Percentiles rank a stretch among this genome's conserved stretches.
Conservation (phyloP, 164 flowering plant genomes). For the Macadamia integrifolia region DNA sequence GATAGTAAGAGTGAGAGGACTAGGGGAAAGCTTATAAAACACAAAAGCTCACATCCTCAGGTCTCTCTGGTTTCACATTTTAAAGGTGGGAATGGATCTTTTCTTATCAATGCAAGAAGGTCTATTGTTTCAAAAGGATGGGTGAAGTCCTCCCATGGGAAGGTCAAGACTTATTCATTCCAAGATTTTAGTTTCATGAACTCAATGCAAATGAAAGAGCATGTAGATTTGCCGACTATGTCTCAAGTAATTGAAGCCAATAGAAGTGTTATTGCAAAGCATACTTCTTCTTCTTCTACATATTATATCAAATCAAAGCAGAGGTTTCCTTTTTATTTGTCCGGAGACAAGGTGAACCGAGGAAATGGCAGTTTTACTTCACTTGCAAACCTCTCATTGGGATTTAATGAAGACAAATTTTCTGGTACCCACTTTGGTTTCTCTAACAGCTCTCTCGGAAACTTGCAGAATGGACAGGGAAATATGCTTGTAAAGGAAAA, state of each 20-base stretch:
- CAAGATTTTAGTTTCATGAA: slow-evolving; percentile 51
- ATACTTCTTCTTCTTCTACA: slow-evolving; percentile 15
- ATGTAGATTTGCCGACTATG: slow-evolving; percentile 57
- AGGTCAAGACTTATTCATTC: slow-evolving; percentile 31
- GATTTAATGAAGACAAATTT: slow-evolving; percentile 34
- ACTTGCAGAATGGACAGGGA: slow-evolving; percentile 40
- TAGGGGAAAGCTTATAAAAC: slow-evolving; percentile 35
- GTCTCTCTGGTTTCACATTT: slow-evolving; percentile 32
- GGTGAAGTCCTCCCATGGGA: slow-evolving; percentile 43
- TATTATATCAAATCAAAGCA: slow-evolving; percentile 21
- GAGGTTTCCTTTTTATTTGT: slow-evolving; percentile 35
- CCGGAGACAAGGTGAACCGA: slow-evolving; percentile 29
- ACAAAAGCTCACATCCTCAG: slow-evolving; percentile 19
- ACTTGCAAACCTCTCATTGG: slow-evolving; percentile 46
- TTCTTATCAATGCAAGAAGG: slow-evolving; percentile 6
- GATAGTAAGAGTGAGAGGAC: too few species aligned
- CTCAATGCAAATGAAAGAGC: slow-evolving; percentile 44
- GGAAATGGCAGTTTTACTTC: slow-evolving; percentile 30
- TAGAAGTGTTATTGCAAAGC: slow-evolving; percentile 24
- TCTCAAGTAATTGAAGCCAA: slow-evolving; percentile 24
- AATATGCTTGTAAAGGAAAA: too few species aligned
- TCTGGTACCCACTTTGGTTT: slow-evolving; percentile 8
- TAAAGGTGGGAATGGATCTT: slow-evolving; percentile 53
- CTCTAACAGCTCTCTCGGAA: slow-evolving; percentile 32
- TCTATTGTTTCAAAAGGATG: too few species aligned